These are phyloP conservation scores for Zygosaccharomyces kombuchaensis DNA, from an alignment of 805 yeast species.

Conservation along the genomic window DNA sequence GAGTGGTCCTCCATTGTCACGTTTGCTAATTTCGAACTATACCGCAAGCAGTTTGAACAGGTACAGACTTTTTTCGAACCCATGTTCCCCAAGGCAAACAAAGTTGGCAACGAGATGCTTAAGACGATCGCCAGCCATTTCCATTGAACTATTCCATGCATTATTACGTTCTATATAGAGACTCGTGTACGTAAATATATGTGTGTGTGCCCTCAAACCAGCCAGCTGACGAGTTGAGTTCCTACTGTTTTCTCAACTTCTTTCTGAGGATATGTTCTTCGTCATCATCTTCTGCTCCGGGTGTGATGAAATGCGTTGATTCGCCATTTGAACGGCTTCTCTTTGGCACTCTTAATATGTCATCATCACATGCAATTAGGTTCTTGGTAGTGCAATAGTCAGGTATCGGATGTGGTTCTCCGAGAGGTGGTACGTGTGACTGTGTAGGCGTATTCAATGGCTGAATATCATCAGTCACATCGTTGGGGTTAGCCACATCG, in stretches of 20 bases:
- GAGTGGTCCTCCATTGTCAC: constrained; percentile 79
- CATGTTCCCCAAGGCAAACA: constrained; percentile 83
- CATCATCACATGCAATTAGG: constrained; percentile 18
- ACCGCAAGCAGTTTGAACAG: constrained; percentile 65
- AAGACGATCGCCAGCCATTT: constrained; percentile 48
- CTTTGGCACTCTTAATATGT: constrained; percentile 4
- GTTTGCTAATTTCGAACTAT: constrained; percentile 68
- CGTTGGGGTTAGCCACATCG: constrained; percentile 3
- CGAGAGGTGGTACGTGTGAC: not conserved
- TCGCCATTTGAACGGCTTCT: not conserved
- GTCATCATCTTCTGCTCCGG: not conserved
- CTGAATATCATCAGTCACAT: constrained; percentile 1
- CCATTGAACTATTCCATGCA: constrained; percentile 1
- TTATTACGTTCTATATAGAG: constrained; percentile 1
- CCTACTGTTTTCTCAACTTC: constrained; percentile 6
- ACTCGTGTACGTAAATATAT: constrained; percentile 1
- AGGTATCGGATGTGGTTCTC: not conserved
- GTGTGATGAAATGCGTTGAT: not conserved
- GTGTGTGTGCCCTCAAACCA: constrained; percentile 4
- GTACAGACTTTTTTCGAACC: constrained; percentile 83
- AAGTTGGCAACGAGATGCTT: constrained; percentile 91
- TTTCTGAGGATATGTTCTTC: constrained; percentile 2
- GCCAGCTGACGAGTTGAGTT: constrained; percentile 1
- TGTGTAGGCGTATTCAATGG: not conserved
- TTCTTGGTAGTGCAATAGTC: constrained; percentile 4